These are phyloP conservation scores for Syzygium oleosum DNA, from an alignment of 345 rosid genomes.

Conservation along the genomic window DNA sequence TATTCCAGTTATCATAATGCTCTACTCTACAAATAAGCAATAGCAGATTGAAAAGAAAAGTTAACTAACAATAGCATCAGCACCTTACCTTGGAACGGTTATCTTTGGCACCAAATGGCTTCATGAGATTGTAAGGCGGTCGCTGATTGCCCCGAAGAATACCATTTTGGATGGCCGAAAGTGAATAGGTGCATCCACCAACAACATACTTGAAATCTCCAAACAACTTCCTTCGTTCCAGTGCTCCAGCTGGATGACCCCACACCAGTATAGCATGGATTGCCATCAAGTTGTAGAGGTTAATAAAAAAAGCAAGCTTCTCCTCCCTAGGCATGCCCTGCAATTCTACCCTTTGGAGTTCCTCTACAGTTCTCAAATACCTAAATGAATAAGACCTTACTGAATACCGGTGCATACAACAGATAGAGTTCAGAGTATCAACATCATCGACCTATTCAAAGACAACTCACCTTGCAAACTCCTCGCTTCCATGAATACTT, in stretches of 20 bases:
- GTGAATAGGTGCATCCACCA: slow-evolving; percentile 67
- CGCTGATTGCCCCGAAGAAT: slow-evolving; percentile 71
- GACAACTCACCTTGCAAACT: slow-evolving; percentile 67
- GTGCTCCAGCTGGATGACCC: slow-evolving; percentile 66
- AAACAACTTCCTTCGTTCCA: slow-evolving; percentile 61
- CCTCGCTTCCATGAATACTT: slow-evolving; percentile 92
- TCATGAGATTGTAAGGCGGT: slow-evolving; percentile 72
- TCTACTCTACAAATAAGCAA: background rate
- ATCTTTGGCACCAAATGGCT: slow-evolving; percentile 67
- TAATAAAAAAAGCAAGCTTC: slow-evolving; percentile 73
- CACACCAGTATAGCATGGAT: slow-evolving; percentile 68
- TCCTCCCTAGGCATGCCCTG: slow-evolving; percentile 63
- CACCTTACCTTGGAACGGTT: slow-evolving; percentile 47
- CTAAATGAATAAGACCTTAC: slow-evolving; percentile 15
- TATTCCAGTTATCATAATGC: background rate
- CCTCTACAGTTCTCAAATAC: slow-evolving; percentile 71
- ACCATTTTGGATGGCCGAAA: slow-evolving; percentile 80
- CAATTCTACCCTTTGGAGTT: slow-evolving; percentile 72
- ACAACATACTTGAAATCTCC: slow-evolving; percentile 77
- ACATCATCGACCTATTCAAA: background rate
- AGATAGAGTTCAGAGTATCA: background rate
- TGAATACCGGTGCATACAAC: background rate
- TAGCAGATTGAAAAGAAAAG: background rate
- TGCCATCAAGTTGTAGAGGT: slow-evolving; percentile 86
- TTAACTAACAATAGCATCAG: background rate